Percentiles rank a stretch among this genome's conserved stretches.
These are phyloP conservation scores for Kappamyces sp. DNA, from an alignment of 192 early-diverging fungal genomes.

Conservation along the genomic window DNA sequence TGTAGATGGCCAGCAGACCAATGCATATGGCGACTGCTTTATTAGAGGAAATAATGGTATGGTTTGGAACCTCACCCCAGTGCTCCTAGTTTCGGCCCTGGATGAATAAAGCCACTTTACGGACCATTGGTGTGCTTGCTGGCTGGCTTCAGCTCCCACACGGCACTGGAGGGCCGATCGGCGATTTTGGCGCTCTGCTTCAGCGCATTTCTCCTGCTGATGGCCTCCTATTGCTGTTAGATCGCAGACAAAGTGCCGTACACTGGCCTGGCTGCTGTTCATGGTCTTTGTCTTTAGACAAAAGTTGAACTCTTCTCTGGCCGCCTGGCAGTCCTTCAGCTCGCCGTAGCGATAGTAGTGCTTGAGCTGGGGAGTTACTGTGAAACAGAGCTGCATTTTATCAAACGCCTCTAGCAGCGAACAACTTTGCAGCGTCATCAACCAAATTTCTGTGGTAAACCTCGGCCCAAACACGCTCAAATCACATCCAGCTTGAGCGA, in stretches of 20 bases:
- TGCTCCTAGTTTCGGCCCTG: background rate
- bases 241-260: background rate
- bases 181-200: background rate
- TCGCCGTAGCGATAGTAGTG: constrained; percentile 44
- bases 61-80: background rate
- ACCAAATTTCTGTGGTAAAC: too few relatives aligned
- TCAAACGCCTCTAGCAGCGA: too few relatives aligned
- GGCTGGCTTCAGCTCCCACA: background rate
- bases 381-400: background rate
- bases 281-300: constrained; percentile 36
- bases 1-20: constrained; percentile 87
- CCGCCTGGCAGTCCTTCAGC: constrained; percentile 35
- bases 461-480: too few relatives aligned
- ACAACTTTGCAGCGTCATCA: too few relatives aligned
- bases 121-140: background rate
- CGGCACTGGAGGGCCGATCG: background rate
- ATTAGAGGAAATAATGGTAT: constrained; percentile 96
- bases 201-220: background rate
- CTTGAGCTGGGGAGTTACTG: constrained; percentile 29
- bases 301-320: constrained; percentile 38
- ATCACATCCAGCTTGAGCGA: too few relatives aligned
- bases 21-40: constrained; percentile 92
- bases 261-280: constrained; percentile 26
- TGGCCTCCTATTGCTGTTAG: background rate
- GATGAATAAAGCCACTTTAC: background rate